Evolutionary conservation across 257 asterid species (phyloP).

Genomic region (Ballota nigra): DNA sequence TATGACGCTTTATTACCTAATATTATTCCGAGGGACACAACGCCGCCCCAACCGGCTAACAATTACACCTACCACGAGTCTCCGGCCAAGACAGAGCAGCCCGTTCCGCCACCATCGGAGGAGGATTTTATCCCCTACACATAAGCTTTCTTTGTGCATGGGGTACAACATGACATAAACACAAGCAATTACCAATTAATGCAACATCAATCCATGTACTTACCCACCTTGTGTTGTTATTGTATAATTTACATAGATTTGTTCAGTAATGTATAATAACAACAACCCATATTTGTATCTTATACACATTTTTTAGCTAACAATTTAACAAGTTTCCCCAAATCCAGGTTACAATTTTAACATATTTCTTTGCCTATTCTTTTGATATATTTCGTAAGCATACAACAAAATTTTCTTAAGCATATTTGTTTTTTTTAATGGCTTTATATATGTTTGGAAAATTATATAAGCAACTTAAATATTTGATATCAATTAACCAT

Average conservation of each 20-base stretch:
- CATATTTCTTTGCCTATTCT: neutral
- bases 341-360: neutral
- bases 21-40: slow-evolving; percentile 3
- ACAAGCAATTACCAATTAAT: neutral
- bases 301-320: neutral
- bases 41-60: slow-evolving; percentile 29
- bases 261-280: neutral
- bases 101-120: neutral
- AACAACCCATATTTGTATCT: neutral
- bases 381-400: too few species aligned
- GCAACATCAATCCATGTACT: neutral
- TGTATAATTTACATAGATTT: neutral
- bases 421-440: too few species aligned
- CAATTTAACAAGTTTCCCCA: neutral
- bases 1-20: slow-evolving; percentile 17
- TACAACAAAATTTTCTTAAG: too few species aligned
- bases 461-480: too few species aligned
- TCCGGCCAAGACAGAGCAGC: neutral
- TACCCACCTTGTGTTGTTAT: neutral
- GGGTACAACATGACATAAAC: neutral
- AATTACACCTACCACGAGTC: neutral
- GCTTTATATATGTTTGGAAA: neutral
- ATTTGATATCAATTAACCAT: too few species aligned
- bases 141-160: neutral
- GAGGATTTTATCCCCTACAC: neutral